Conservation (phyloP, 495 filamentous ascomycete genomes). For the Penicillium bialowiezense region DNA sequence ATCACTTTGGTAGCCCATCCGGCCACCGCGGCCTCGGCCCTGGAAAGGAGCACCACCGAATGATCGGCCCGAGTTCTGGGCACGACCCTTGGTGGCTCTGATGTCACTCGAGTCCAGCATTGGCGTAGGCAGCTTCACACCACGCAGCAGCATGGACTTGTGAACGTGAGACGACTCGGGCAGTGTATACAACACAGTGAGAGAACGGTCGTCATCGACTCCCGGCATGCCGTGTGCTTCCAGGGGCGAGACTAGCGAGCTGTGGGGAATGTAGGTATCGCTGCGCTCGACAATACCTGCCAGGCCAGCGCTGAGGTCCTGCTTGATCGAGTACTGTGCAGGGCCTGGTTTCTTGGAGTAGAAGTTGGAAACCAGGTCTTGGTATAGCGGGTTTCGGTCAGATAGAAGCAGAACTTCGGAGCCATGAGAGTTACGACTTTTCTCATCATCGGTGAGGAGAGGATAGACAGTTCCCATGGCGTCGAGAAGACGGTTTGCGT, state of each 20-base stretch:
- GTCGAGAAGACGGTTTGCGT: slow-evolving; percentile 78
- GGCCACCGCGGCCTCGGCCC: slow-evolving; percentile 49
- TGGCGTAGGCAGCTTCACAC: slow-evolving; percentile 66
- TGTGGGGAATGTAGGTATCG: slow-evolving; percentile 72
- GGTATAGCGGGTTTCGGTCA: slow-evolving; percentile 75
- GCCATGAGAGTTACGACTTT: slow-evolving; percentile 73
- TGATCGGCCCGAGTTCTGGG: slow-evolving; percentile 55
- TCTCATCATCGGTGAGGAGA: slow-evolving; percentile 73
- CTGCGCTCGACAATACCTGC: slow-evolving; percentile 80
- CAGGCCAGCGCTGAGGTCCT: slow-evolving; percentile 70
- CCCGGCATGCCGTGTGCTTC: slow-evolving; percentile 64
- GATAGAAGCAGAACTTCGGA: slow-evolving; percentile 81
- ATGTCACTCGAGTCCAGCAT: slow-evolving; percentile 73
- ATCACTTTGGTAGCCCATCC: slow-evolving; percentile 45
- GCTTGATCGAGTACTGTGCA: slow-evolving; percentile 65
- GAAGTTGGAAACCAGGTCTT: slow-evolving; percentile 75
- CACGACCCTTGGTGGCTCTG: slow-evolving; percentile 59
- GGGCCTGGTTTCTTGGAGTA: slow-evolving; percentile 82
- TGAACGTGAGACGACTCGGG: slow-evolving; percentile 68
- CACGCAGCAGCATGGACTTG: slow-evolving; percentile 91
- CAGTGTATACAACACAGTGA: slow-evolving; percentile 82
- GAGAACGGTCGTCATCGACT: slow-evolving; percentile 76
- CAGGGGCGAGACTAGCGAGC: slow-evolving; percentile 63
- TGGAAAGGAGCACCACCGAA: slow-evolving; percentile 63
- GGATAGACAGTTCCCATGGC: slow-evolving; percentile 84